Evolutionary conservation across 805 yeast genomes (phyloP), one percentile per base, ranked within the genome.

Genomic region (Middelhovenomyces tepae): DNA sequence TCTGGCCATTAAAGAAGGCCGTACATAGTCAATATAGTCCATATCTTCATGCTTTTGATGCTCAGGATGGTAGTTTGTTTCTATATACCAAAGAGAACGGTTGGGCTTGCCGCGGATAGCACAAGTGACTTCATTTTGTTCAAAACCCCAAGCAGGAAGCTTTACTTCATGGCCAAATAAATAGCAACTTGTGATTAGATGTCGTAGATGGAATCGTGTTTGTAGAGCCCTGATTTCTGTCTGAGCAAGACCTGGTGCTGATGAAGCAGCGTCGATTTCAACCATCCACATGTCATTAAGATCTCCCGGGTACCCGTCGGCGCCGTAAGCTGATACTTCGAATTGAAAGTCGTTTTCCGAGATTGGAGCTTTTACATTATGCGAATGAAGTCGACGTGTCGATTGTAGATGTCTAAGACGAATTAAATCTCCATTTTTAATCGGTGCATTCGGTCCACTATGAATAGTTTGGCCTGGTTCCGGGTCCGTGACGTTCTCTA

Each of bases 61-160:
- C 31, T 55, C 42, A 8, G 78, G 78, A 47, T 74, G 78, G 13
- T 55, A 49, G 42, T 75, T 73, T 36, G 55, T 56, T 44, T 81
- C 91, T 34, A 81, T 59, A 43, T 60, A 69, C 75, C 86, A 82
- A 28, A 71, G 54, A 0, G 85, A 62, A 43, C 73, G 67, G 9
- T 67, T 65, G 21, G 61, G 51, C 4, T 67, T 67, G 5, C 93
- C 83, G 10, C 68, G 69, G 20, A 71, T 72, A 24, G 79, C 65
- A 55, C 95, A 84, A 17, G 79, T 56, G 4, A 83, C 83, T 60
- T 84, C 94, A 50, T 74, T 75, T 46, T 80, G 89, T 22, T 60
- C 57, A 41, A 64, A 64, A 1, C 77, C 93, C 83, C 85, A 77
- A 2, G 59, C 60, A 7, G 89, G 89, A 25, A 84, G 57, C 42